These are phyloP conservation scores for Xylariaceae sp. DNA, from an alignment of 2,329 filamentous ascomycete species.

Conservation along the genomic window DNA sequence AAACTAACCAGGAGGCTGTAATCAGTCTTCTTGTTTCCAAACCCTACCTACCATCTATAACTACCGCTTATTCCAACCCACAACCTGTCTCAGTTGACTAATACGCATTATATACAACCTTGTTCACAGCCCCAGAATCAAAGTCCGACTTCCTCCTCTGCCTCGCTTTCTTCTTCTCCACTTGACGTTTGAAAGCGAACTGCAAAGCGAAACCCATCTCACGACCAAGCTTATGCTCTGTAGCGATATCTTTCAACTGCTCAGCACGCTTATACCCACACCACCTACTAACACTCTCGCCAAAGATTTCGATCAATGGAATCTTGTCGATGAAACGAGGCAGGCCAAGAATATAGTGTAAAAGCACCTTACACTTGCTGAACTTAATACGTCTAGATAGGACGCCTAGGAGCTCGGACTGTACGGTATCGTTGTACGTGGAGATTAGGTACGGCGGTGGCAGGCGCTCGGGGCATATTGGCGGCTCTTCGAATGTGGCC, in stretches of 20 bases:
- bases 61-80: too few relatives aligned
- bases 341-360: constrained; percentile 6
- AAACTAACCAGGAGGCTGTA: too few relatives aligned
- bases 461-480: background rate
- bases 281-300: background rate
- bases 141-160: too few relatives aligned
- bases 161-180: too few relatives aligned
- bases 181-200: background rate
- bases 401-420: background rate
- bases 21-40: too few relatives aligned
- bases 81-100: too few relatives aligned
- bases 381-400: background rate
- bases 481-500: background rate
- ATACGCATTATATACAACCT: too few relatives aligned
- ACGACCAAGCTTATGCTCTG: background rate
- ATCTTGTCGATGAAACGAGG: background rate
- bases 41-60: too few relatives aligned
- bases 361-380: background rate
- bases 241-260: background rate
- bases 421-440: background rate
- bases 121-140: too few relatives aligned
- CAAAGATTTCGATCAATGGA: background rate
- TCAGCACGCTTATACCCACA: background rate
- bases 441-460: background rate
- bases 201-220: background rate